A percentile compares a stretch with the other conserved stretches of the same genome.
phyloP scores from a whole-genome alignment of 352 stramenopile species.

The Pythium vanterpoolii region DNA sequence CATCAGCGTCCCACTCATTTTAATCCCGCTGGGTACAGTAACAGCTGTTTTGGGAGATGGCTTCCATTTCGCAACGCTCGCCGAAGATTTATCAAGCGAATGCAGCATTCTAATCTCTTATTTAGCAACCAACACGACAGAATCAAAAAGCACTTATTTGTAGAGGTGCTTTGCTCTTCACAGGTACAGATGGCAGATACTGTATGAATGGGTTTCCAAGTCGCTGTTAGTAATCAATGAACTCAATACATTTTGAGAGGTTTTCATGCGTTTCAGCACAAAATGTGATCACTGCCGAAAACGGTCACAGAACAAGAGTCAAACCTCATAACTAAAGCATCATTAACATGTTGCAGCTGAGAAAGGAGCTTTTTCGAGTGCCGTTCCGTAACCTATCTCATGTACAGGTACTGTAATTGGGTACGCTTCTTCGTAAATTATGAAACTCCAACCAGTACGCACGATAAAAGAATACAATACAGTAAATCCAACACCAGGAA shows the following conservation, averaged over 20 bases:
- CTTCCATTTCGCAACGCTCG: slow-evolving; percentile 14
- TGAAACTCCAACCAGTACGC: too few species aligned
- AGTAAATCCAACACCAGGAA: too few species aligned
- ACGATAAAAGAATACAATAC: too few species aligned
- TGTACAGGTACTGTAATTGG: too few species aligned
- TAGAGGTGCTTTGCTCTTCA: background rate
- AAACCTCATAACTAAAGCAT: background rate
- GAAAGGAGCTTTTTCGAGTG: background rate
- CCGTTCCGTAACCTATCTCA: too few species aligned
- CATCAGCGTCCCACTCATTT: slow-evolving; percentile 9
- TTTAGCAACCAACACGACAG: background rate
- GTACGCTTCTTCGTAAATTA: too few species aligned
- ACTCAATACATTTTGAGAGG: background rate
- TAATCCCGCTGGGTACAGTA: slow-evolving; percentile 15
- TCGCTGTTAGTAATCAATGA: background rate
- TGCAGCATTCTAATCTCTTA: background rate
- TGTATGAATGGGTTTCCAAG: background rate
- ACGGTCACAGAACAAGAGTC: slow-evolving; percentile 1
- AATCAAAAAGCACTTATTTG: background rate
- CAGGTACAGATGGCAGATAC: background rate
- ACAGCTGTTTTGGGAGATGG: slow-evolving; percentile 6
- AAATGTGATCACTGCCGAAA: slow-evolving; percentile 10
- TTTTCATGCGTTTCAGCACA: background rate
- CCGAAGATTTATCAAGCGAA: background rate
- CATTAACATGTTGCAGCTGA: slow-evolving; percentile 1